Evolutionary conservation across 495 filamentous ascomycete genomes (phyloP), one percentile per base, ranked within the genome.

Genomic region (Hypoxylon fuscum): DNA sequence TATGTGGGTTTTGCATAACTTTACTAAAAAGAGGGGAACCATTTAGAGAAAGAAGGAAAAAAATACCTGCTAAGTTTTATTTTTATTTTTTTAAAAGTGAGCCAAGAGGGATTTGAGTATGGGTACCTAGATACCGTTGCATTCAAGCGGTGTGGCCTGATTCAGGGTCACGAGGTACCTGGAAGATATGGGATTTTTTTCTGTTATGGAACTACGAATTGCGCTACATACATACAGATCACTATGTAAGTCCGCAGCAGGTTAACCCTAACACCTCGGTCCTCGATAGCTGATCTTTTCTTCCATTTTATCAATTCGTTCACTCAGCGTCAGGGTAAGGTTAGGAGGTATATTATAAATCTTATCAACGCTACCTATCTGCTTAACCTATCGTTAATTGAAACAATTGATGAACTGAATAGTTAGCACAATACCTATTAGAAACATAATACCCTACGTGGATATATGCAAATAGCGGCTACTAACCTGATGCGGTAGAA

Each of bases 41-140:
- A 35, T 18, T 5, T 50, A 14, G 25, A 49, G 22, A 35, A 6
- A 51, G 44, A 51, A 42, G 42, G 25, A 45, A 42, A 55, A 45
- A 47, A 52, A 11, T 18, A 20, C n/a, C n/a, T n/a, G n/a, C n/a
- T n/a, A n/a, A n/a, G n/a, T n/a, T n/a, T n/a, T n/a, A n/a, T n/a
- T n/a, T n/a, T n/a, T n/a, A n/a, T n/a, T n/a, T n/a, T n/a, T n/a
- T n/a, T n/a, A n/a, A n/a, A n/a, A n/a, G n/a, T 2, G 18, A 14
- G 38, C 49, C 59, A 60, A 52, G 47, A 55, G 41, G 34, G 40
- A 52, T 44, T 54, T 22, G 40, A 62, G 51, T 21, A 58, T 66
- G 63, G 63, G 63, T 66, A 66, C 63, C 63, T 66, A 66, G 57
- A 66, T 66, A 66, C 63, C 57, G 63, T 66, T 62, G 52, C 63